phyloP scores from a whole-genome alignment of 768 basidiomycete species.

The Butyriboletus loyo region DNA sequence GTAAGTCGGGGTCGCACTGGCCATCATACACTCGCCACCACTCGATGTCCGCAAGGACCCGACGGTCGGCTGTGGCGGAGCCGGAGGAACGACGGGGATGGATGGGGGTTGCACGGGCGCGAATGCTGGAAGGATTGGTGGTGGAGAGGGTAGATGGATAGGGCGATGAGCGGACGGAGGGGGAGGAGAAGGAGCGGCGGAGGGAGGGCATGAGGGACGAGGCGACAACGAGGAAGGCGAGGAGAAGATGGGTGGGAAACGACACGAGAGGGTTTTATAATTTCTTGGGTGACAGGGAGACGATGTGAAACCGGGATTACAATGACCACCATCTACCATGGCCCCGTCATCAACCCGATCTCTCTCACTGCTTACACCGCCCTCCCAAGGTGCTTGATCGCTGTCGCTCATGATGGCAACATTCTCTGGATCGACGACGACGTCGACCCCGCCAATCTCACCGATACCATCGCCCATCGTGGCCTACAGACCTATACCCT shows the following conservation, averaged over 20 bases:
- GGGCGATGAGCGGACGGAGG: conserved; percentile 65
- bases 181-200: conserved; percentile 72
- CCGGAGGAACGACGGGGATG: conserved; percentile 60
- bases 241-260: conserved; percentile 31
- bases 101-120: conserved; percentile 37
- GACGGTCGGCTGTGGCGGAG: conserved; percentile 59
- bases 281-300: conserved; percentile 21
- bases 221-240: conserved; percentile 18
- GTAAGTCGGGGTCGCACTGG: conserved; percentile 44
- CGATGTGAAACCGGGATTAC: neutral
- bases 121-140: conserved; percentile 31
- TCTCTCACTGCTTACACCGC: conserved; percentile 42
- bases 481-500: conserved; percentile 38
- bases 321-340: conserved; percentile 47
- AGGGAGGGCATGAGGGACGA: conserved; percentile 62
- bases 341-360: conserved; percentile 54
- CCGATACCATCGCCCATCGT: conserved; percentile 48
- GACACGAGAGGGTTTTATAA: conserved; percentile 43
- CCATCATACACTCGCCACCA: conserved; percentile 83
- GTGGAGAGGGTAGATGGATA: conserved; percentile 49
- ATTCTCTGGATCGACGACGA: conserved; percentile 73
- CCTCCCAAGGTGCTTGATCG: conserved; percentile 53
- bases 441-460: conserved; percentile 46
- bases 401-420: conserved; percentile 46
- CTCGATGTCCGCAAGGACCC: conserved; percentile 82